phyloP scores from a whole-genome alignment of 345 rosid species.

The Cardamine chenopodiifolia region DNA sequence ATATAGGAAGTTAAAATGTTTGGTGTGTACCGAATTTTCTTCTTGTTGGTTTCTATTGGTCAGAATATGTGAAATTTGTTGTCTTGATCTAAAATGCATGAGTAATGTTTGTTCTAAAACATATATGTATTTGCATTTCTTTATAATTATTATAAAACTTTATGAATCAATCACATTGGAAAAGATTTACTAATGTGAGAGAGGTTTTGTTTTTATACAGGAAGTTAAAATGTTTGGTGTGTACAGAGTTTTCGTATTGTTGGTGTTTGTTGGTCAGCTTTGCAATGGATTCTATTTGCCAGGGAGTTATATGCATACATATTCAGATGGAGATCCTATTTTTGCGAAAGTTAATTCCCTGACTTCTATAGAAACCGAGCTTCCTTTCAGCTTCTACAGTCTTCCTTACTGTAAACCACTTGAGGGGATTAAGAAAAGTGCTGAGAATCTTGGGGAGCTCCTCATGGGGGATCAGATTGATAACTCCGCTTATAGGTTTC shows the following conservation, averaged over 20 bases:
- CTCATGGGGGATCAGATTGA: slow-evolving; percentile 94
- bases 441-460: slow-evolving; percentile 90
- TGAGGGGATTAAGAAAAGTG: slow-evolving; percentile 67
- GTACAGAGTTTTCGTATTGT: slow-evolving; percentile 46
- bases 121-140: not conserved
- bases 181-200: slow-evolving; percentile 16
- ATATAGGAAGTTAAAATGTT: slow-evolving; percentile 38
- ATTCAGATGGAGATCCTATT: slow-evolving; percentile 52
- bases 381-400: slow-evolving; percentile 80
- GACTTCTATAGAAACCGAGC: slow-evolving; percentile 90
- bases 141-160: not conserved
- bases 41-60: slow-evolving; percentile 46
- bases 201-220: slow-evolving; percentile 14
- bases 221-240: slow-evolving; percentile 42
- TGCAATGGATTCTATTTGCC: slow-evolving; percentile 83
- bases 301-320: slow-evolving; percentile 86
- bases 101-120: not conserved
- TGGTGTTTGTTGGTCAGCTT: slow-evolving; percentile 46
- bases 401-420: slow-evolving; percentile 76
- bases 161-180: not conserved
- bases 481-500: slow-evolving; percentile 78
- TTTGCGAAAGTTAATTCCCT: slow-evolving; percentile 80
- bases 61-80: slow-evolving; percentile 6
- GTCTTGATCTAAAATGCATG: not conserved
- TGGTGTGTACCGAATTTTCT: slow-evolving; percentile 43